Percentiles rank a stretch among this genome's conserved stretches.
phyloP scores from a whole-genome alignment of 169 alveolate species.

The Amoebophrya sp. region DNA sequence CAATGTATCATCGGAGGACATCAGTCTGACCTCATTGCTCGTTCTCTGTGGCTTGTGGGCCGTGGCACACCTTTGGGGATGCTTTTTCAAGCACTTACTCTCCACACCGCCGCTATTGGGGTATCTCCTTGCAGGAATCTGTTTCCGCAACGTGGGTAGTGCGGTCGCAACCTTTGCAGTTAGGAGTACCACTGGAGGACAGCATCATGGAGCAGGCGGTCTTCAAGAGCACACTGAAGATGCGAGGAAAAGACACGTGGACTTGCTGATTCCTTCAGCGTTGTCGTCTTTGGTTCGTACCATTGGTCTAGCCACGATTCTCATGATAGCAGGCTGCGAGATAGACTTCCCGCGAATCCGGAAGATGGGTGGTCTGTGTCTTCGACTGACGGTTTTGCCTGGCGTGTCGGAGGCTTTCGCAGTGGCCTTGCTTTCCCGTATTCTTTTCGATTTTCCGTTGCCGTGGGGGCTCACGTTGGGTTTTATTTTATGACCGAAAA shows the following conservation, averaged over 20 bases:
- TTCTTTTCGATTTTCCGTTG: background rate
- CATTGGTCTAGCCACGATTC: background rate
- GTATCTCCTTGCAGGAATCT: background rate
- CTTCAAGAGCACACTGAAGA: too few species aligned
- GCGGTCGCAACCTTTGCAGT: background rate
- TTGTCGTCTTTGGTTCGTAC: background rate
- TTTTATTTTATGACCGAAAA: too few species aligned
- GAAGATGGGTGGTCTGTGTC: background rate
- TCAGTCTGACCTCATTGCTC: background rate
- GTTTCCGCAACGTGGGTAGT: background rate
- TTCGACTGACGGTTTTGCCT: background rate
- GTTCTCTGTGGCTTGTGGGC: background rate
- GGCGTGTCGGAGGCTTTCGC: constrained; percentile 13
- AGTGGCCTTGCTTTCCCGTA: background rate
- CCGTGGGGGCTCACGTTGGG: constrained; percentile 15
- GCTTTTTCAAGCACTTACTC: background rate
- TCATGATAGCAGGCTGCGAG: background rate
- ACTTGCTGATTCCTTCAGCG: background rate
- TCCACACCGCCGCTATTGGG: background rate
- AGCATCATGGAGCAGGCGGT: too few species aligned
- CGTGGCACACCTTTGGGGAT: background rate
- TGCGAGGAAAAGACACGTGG: too few species aligned
- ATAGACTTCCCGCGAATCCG: background rate
- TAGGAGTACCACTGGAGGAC: too few species aligned
- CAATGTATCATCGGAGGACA: too few species aligned